Base-by-base conservation (phyloP, 345 rosid species). In the Durio zibethinus region DNA sequence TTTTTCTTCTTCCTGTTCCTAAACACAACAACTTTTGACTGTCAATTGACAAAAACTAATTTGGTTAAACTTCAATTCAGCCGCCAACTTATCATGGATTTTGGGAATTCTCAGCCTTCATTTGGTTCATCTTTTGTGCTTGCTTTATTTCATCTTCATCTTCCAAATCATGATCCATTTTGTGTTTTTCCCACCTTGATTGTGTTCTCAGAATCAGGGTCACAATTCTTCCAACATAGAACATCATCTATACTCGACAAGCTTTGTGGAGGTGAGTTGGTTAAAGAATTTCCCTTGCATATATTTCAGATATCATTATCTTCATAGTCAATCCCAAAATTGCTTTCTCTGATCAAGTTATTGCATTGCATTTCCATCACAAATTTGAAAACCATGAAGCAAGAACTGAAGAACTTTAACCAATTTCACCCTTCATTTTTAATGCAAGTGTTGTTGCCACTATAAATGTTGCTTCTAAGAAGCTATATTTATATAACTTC, bases 221-320 rank as follows among this genome's bases (percentile, higher is more conserved):
- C 63, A 78, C 70, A 80, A 73, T 57, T 80, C 90, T 40, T 80
- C 94, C 52, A 80, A 80, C 79, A 78, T 82, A 23, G 84, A 84
- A 12, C 89, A 87, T 73, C 85, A 87, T 10, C n/a, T n/a, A n/a
- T n/a, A 79, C 87, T 4, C 81, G 94, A 52, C 87, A 87, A 76
- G 85, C 90, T 76, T 88, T 92, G 31, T 74, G 83, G 69, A 87
- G 89, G 91, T 90, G 52, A 82, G 84, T 79, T 38, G 5, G 4
- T 4, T 38, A 3, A 3, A 3, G 7, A 38, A 5, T 38, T 38
- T 5, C 4, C 5, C 35, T 33, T 33, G 35, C 4, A 33, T 33
- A 33, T 33, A 33, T 33, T 33, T 33, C 35, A 7, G 40, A 38
- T 38, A 38, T 38, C 2, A 38, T 38, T 0, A 38, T 9, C 10